Conservation (phyloP, 805 yeast genomes). For the Saturnispora diversa region DNA sequence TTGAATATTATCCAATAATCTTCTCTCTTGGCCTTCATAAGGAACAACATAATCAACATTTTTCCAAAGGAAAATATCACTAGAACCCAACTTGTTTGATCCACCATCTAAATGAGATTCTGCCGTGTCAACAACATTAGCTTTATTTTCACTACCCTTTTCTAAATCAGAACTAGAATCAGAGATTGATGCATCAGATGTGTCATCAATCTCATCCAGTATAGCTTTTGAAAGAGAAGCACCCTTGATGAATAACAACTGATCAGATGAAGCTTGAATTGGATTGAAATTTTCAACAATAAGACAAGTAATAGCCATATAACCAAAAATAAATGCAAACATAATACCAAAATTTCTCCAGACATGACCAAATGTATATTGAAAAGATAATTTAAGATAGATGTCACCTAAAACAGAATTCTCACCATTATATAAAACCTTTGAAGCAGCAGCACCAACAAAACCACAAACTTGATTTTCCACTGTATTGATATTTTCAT, state of each 20-base stretch:
- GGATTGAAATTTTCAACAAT: conserved; percentile 28
- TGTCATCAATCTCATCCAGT: conserved; percentile 26
- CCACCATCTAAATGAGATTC: conserved; percentile 22
- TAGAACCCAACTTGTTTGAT: conserved; percentile 28
- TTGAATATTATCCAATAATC: conserved; percentile 36
- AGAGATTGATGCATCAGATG: not conserved
- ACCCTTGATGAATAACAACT: conserved; percentile 25
- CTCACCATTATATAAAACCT: conserved; percentile 20
- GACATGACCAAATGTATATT: conserved; percentile 47
- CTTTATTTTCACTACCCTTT: not conserved
- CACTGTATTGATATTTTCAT: conserved; percentile 32
- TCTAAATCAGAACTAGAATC: conserved; percentile 15
- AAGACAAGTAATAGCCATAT: conserved; percentile 26
- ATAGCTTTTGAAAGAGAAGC: conserved; percentile 21
- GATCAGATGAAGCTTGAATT: conserved; percentile 27
- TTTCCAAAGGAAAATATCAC: conserved; percentile 54
- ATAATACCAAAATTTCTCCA: conserved; percentile 73
- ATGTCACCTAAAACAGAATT: conserved; percentile 43
- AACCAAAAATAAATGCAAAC: conserved; percentile 35
- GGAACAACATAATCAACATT: conserved; percentile 53
- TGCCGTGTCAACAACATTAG: too few species aligned
- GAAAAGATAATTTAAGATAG: conserved; percentile 38
- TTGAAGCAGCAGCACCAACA: conserved; percentile 37
- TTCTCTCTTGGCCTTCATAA: conserved; percentile 34
- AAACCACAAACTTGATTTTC: conserved; percentile 42